These are phyloP conservation scores for Globisporangium cystogenes DNA, from an alignment of 352 stramenopile species.

Conservation along the genomic window DNA sequence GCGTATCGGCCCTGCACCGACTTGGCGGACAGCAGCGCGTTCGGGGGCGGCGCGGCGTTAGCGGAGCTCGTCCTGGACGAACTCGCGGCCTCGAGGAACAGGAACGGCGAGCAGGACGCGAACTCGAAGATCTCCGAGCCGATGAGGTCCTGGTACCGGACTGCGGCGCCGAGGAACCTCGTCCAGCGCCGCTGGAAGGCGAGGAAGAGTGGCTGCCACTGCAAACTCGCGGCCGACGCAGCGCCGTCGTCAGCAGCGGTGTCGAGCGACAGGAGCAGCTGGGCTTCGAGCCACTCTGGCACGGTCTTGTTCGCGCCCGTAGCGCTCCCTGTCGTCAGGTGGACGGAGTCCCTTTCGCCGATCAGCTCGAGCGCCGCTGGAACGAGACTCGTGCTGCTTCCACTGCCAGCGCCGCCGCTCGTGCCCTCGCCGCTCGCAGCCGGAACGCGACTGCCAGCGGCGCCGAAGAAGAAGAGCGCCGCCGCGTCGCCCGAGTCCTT, in stretches of 20 bases:
- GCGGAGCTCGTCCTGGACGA: background rate
- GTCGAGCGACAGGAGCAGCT: constrained; percentile 4
- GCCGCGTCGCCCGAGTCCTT: constrained; percentile 18
- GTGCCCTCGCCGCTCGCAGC: no score
- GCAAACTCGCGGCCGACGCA: background rate
- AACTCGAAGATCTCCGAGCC: constrained; percentile 42
- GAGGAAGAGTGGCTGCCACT: constrained; percentile 14
- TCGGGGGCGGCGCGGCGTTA: background rate
- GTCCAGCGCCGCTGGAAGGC: constrained; percentile 25
- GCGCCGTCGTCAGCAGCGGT: background rate
- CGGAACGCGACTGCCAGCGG: background rate
- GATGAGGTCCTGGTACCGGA: constrained; percentile 33
- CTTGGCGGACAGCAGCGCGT: constrained; percentile 19
- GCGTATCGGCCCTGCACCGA: constrained; percentile 33
- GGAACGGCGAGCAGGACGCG: constrained; percentile 35
- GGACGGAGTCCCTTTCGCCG: constrained; percentile 2
- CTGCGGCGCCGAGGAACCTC: constrained; percentile 14
- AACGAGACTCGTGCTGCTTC: background rate
- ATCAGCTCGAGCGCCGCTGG: constrained; percentile 4
- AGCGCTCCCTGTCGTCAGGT: background rate
- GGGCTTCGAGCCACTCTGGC: constrained; percentile 25
- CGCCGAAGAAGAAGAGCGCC: constrained; percentile 22
- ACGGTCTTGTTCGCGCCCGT: constrained; percentile 17
- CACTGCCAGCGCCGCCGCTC: constrained; percentile 1
- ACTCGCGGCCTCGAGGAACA: constrained; percentile 15